Evolutionary conservation across 2,329 filamentous ascomycete genomes (phyloP).

Genomic region (Microsporum audouinii): DNA sequence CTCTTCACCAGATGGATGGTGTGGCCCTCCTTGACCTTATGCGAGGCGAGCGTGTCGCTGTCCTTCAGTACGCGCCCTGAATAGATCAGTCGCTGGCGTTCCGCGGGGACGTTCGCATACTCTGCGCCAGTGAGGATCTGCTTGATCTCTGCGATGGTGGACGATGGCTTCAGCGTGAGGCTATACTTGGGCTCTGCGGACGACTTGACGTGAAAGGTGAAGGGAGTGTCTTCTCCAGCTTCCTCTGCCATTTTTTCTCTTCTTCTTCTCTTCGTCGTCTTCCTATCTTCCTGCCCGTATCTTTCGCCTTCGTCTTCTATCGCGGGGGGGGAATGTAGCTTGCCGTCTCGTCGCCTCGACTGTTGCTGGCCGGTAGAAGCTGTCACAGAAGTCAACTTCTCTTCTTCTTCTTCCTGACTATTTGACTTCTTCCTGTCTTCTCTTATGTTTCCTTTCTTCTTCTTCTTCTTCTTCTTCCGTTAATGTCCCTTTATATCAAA

Average conservation of each 20-base stretch:
- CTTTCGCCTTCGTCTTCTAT: not conserved
- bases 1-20: constrained; percentile 96
- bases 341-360: too few species aligned
- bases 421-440: not conserved
- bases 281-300: not conserved
- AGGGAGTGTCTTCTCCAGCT: constrained; percentile 54
- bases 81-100: constrained; percentile 92
- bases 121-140: constrained; percentile 69
- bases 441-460: not conserved
- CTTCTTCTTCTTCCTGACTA: not conserved
- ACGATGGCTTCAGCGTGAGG: constrained; percentile 65
- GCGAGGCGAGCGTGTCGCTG: constrained; percentile 66
- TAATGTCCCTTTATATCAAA: not conserved
- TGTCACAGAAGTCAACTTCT: not conserved
- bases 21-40: constrained; percentile 94
- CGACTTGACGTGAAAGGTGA: constrained; percentile 98
- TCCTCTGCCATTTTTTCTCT: constrained; percentile 30
- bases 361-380: too few species aligned
- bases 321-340: not conserved
- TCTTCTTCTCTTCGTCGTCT: not conserved
- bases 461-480: not conserved
- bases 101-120: constrained; percentile 73
- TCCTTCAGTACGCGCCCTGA: constrained; percentile 96
- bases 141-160: constrained; percentile 77
- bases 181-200: constrained; percentile 78